Conservation (phyloP, 73 alveolate genomes). For the Tetrahymena malaccensis region DNA sequence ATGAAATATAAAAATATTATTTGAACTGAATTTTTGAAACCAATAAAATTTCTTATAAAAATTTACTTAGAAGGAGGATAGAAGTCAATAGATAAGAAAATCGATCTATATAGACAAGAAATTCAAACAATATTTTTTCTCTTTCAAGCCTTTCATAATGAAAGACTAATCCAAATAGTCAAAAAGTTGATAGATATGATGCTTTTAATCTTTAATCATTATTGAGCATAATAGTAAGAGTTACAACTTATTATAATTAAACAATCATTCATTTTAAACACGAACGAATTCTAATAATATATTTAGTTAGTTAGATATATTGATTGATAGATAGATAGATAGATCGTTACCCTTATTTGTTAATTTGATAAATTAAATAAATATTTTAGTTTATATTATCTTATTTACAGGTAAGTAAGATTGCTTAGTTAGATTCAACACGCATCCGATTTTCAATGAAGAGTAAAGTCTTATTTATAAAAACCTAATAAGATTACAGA, state of each 20-base stretch:
- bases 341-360: no score
- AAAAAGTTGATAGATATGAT: background rate
- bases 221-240: background rate
- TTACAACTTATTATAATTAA: background rate
- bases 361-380: no score
- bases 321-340: no score
- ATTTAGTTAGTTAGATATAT: no score
- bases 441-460: background rate
- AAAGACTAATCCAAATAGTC: no score
- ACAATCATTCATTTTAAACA: background rate
- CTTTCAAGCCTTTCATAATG: no score
- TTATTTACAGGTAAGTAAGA: no score
- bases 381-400: background rate
- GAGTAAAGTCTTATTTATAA: background rate
- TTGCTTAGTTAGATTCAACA: background rate
- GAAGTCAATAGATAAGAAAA: background rate
- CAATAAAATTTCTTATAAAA: background rate
- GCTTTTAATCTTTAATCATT: background rate
- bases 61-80: background rate
- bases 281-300: background rate
- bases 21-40: background rate
- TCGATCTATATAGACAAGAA: background rate
- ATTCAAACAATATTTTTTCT: no score
- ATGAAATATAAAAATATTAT: no score
- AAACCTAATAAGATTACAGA: background rate